Percentiles rank a stretch among this genome's conserved stretches.
Conservation (phyloP, 257 asterid species). For the Prunella vulgaris region DNA sequence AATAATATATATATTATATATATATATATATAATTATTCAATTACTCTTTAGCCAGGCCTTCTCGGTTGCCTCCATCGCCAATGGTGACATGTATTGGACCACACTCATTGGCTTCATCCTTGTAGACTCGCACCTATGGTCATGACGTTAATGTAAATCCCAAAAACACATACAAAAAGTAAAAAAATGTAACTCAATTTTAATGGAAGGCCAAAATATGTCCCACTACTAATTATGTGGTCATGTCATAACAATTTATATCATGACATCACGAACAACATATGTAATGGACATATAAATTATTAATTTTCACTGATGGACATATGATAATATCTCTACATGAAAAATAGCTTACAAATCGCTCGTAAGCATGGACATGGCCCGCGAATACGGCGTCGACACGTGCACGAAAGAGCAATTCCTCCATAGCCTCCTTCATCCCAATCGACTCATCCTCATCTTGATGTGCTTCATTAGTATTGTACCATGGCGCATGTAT, state of each 20-base stretch:
- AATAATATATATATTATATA: too few species aligned
- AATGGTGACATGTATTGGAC: constrained; percentile 57
- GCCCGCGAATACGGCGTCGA: constrained; percentile 71
- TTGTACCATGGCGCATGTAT: constrained; percentile 95
- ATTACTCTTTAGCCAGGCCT: constrained; percentile 69
- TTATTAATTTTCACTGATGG: too few species aligned
- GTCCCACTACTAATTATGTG: too few species aligned
- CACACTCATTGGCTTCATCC: constrained; percentile 46
- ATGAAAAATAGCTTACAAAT: constrained; percentile 43
- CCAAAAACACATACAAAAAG: not conserved
- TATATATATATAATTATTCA: too few species aligned
- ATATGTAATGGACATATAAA: too few species aligned
- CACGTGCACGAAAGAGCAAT: constrained; percentile 52
- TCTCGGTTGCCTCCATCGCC: constrained; percentile 91
- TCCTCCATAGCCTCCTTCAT: constrained; percentile 77
- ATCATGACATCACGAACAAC: too few species aligned
- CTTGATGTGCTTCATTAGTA: constrained; percentile 70
- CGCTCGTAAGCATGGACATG: constrained; percentile 97
- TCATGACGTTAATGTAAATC: too few species aligned
- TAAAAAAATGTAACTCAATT: not conserved
- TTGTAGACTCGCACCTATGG: constrained; percentile 56
- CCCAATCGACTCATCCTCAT: constrained; percentile 43
- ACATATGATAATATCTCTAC: too few species aligned
- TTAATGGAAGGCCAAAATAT: not conserved
- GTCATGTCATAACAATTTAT: too few species aligned